These are phyloP conservation scores for Hymenoscyphus salicellus DNA, from an alignment of 2,329 filamentous ascomycete species.

Conservation along the genomic window DNA sequence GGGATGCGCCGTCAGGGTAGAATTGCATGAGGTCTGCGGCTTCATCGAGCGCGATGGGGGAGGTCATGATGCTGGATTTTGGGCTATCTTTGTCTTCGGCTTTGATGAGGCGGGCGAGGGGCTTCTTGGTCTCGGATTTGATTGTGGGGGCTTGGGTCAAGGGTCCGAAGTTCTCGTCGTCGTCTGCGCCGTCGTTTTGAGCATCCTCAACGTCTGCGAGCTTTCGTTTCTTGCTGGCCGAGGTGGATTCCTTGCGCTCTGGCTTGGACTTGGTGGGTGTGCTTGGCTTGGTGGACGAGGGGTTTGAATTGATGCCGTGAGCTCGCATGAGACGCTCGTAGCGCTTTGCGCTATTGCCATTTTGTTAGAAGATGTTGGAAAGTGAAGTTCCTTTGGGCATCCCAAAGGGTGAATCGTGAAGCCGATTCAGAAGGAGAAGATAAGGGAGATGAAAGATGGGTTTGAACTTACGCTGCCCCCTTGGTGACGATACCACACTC, in stretches of 20 bases:
- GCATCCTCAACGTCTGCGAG: background rate
- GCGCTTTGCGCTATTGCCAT: constrained; percentile 56
- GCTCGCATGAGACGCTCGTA: constrained; percentile 65
- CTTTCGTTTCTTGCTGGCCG: constrained; percentile 7
- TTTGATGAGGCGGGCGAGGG: constrained; percentile 18
- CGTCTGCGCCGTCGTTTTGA: constrained; percentile 15
- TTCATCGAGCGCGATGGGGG: constrained; percentile 16
- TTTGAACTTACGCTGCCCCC: constrained; percentile 61
- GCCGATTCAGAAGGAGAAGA: background rate
- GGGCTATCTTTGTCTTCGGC: constrained; percentile 14
- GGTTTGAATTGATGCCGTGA: constrained; percentile 45
- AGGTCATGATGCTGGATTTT: background rate
- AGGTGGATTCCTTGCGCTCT: background rate
- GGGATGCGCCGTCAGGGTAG: constrained; percentile 19
- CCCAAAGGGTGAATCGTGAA: background rate
- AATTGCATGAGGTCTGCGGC: constrained; percentile 24
- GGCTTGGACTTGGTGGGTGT: background rate
- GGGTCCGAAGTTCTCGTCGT: constrained; percentile 22
- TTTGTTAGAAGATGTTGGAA: constrained; percentile 1
- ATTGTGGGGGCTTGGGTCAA: background rate
- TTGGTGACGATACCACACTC: constrained; percentile 63
- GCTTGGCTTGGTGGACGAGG: constrained; percentile 7
- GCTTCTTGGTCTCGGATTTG: background rate
- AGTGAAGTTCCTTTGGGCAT: background rate
- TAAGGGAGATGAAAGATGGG: background rate